Base-by-base conservation (phyloP, 257 asterid species). In the Penstemon barbatus region DNA sequence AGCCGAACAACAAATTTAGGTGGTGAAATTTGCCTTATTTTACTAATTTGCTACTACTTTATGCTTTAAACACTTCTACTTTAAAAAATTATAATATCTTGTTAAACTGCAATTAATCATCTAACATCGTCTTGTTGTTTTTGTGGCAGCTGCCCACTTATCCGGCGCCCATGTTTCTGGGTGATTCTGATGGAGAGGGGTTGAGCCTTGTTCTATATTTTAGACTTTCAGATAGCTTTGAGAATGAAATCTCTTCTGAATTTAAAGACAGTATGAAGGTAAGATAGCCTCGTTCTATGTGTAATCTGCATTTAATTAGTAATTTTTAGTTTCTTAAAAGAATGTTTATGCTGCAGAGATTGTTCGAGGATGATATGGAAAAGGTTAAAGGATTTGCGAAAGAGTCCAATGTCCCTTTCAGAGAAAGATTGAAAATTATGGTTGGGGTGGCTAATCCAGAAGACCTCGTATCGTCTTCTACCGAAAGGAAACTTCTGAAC, bases 131-230 rank as follows among this genome's bases (percentile, higher is more conserved):
- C 38, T 63, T 55, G 5, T 44, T 68, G 11, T n/a, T 63, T 38
- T 71, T 58, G 55, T 63, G 71, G 50, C 78, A 88, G 96, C 76
- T 88, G 72, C 96, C 96, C 33, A 81, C 89, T 49, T 89, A 86
- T 81, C 84, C 87, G 3, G 80, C 89, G 5, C 86, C 85, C 33
- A 84, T 89, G 94, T 86, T 89, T 77, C 83, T 83, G 48, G 95
- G 92, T 51, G 96, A 87, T 46, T 52, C 77, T 48, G 95, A 89
- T 11, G 96, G 96, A 43, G 90, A 89, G 70, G 91, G 96, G 77
- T 75, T 87, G 81, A 89, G 84, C 83, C 87, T 89, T 37, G 95
- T 89, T 5, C 46, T 89, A 44, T 87, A 87, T 66, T 89, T 85
- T 66, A 79, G 69, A 79, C 82, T 89, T 59, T 82, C 89, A 0